A percentile compares a stretch with the other conserved stretches of the same genome.
Evolutionary conservation across 2,329 filamentous ascomycete species (phyloP).

Genomic region (Taxawa tesnikishii): DNA sequence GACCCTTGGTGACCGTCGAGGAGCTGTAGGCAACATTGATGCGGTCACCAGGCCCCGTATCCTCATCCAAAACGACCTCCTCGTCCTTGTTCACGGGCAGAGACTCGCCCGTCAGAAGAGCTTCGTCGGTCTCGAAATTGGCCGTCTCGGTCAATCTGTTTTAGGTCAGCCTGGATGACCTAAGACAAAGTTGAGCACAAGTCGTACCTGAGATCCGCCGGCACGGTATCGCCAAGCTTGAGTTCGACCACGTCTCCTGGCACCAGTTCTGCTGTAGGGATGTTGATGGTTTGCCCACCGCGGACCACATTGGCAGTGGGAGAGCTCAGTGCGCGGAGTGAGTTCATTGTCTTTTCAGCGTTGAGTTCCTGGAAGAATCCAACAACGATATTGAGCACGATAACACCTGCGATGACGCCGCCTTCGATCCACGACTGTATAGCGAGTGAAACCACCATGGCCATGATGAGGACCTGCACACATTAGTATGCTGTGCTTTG

Average conservation of each 20-base stretch:
- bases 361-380: slow-evolving; percentile 49
- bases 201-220: slow-evolving; percentile 48
- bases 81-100: slow-evolving; percentile 55
- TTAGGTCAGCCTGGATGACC: no score
- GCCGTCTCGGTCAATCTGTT: slow-evolving; percentile 54
- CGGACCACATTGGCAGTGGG: slow-evolving; percentile 45
- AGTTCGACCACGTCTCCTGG: slow-evolving; percentile 54
- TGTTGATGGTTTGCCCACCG: slow-evolving; percentile 38
- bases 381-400: slow-evolving; percentile 46
- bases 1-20: slow-evolving; percentile 59
- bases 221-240: slow-evolving; percentile 54
- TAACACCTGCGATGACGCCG: slow-evolving; percentile 46
- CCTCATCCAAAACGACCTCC: slow-evolving; percentile 38
- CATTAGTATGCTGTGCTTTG: no score
- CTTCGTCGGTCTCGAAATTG: slow-evolving; percentile 68
- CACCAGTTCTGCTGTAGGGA: slow-evolving; percentile 48
- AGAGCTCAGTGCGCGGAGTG: slow-evolving; percentile 41
- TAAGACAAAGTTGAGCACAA: no score
- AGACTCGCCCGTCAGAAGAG: slow-evolving; percentile 62
- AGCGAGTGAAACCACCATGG: slow-evolving; percentile 45
- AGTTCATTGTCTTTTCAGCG: slow-evolving; percentile 48
- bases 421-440: slow-evolving; percentile 50
- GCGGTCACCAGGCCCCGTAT: slow-evolving; percentile 54
- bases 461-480: slow-evolving; percentile 40
- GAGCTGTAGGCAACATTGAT: slow-evolving; percentile 61